Evolutionary conservation across 2,329 filamentous ascomycete genomes (phyloP).

Genomic region (Aspergillus sp.): DNA sequence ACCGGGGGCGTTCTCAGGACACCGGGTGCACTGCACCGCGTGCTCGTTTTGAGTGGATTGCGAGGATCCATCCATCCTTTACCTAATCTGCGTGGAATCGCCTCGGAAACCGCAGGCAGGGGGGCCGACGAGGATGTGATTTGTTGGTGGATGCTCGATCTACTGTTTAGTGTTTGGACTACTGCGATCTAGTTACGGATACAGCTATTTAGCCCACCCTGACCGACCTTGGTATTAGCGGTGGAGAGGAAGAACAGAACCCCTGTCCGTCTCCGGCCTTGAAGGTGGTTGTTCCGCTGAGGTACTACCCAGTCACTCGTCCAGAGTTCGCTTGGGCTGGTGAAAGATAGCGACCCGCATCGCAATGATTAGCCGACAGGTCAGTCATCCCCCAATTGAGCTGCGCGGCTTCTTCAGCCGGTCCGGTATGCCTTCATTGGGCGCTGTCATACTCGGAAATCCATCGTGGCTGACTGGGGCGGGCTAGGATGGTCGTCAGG

Average conservation of each 20-base stretch:
- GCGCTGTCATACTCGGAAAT: neutral
- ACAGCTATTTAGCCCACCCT: neutral
- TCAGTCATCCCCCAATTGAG: neutral
- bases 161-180: conserved; percentile 1
- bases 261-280: neutral
- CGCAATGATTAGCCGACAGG: neutral
- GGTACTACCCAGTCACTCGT: too few relatives aligned
- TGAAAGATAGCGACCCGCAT: neutral
- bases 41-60: conserved; percentile 7
- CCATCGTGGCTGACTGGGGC: neutral
- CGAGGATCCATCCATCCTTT: conserved; percentile 1
- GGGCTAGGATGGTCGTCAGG: neutral
- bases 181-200: neutral
- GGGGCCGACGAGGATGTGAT: neutral
- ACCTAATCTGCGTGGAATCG: conserved; percentile 5
- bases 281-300: too few relatives aligned
- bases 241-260: neutral
- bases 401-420: neutral
- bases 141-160: neutral
- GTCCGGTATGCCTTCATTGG: neutral
- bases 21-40: conserved; percentile 11
- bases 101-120: conserved; percentile 1
- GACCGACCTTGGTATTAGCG: neutral
- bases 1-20: conserved; percentile 8
- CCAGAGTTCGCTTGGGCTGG: neutral